Percentiles rank a stretch among this genome's conserved stretches.
Evolutionary conservation across 106 monocot genomes (phyloP).

Genomic region (Phalaenopsis aphrodite): DNA sequence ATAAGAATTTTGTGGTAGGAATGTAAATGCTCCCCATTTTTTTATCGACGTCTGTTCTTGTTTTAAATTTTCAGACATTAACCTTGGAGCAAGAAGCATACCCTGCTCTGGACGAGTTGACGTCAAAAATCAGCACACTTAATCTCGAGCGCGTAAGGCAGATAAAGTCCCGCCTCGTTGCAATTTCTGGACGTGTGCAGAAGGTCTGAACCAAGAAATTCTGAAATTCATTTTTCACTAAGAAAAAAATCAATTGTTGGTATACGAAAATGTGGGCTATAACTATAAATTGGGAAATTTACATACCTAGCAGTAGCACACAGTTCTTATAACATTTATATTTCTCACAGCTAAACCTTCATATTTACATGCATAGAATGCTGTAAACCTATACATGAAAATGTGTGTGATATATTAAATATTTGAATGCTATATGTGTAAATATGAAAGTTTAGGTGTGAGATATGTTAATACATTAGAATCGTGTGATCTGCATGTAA

Average conservation of each 20-base stretch:
- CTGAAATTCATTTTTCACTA: neutral
- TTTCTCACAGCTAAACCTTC: too few species aligned
- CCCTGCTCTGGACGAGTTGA: conserved; percentile 70
- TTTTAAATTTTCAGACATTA: conserved; percentile 32
- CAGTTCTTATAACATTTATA: too few species aligned
- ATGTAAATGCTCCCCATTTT: neutral
- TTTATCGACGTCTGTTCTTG: neutral
- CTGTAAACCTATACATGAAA: too few species aligned
- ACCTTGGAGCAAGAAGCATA: conserved; percentile 70
- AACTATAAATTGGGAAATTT: too few species aligned
- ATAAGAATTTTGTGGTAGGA: too few species aligned
- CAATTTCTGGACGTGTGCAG: conserved; percentile 63
- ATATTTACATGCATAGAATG: too few species aligned
- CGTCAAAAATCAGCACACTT: conserved; percentile 66
- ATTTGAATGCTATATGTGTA: too few species aligned
- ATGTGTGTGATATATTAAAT: too few species aligned
- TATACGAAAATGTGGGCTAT: neutral
- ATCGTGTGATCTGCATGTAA: neutral
- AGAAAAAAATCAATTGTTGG: neutral
- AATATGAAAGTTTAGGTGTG: too few species aligned
- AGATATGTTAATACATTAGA: too few species aligned
- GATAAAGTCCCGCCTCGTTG: conserved; percentile 63
- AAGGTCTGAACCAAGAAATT: conserved; percentile 22
- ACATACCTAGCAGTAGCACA: too few species aligned
- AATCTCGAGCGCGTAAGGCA: conserved; percentile 67